Percentiles rank a stretch among this genome's conserved stretches.
phyloP scores from a whole-genome alignment of 768 basidiomycete genomes.

The Podaxis rugospora region DNA sequence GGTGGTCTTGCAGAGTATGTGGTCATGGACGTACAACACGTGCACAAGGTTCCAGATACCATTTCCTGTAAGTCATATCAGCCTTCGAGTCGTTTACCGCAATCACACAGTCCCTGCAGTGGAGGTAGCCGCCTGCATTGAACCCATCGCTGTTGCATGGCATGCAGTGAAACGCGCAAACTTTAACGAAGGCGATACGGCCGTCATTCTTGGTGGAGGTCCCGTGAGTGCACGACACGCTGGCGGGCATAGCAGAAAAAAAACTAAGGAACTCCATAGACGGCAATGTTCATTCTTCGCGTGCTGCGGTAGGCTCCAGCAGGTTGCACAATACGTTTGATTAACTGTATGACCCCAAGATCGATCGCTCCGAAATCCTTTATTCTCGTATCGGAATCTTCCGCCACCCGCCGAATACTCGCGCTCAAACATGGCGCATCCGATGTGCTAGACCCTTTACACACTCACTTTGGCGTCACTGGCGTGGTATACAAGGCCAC shows the following conservation, averaged over 20 bases:
- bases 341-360: constrained; percentile 16
- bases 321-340: neutral
- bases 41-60: constrained; percentile 33
- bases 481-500: constrained; percentile 24
- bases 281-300: constrained; percentile 33
- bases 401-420: constrained; percentile 29
- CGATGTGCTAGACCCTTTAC: constrained; percentile 29
- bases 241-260: neutral
- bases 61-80: constrained; percentile 28
- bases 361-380: constrained; percentile 21
- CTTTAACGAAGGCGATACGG: constrained; percentile 32
- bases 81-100: neutral
- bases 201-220: constrained; percentile 40
- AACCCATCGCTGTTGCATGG: constrained; percentile 43
- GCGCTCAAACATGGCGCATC: constrained; percentile 35
- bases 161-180: constrained; percentile 38
- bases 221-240: constrained; percentile 27
- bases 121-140: constrained; percentile 42
- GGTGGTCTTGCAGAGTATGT: constrained; percentile 45
- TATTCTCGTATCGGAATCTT: constrained; percentile 38
- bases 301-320: constrained; percentile 27
- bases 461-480: constrained; percentile 19
- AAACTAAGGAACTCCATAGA: constrained; percentile 17
- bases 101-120: constrained; percentile 22
- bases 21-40: constrained; percentile 26